phyloP scores from a whole-genome alignment of 768 basidiomycete genomes.

The Suillus luteus region DNA sequence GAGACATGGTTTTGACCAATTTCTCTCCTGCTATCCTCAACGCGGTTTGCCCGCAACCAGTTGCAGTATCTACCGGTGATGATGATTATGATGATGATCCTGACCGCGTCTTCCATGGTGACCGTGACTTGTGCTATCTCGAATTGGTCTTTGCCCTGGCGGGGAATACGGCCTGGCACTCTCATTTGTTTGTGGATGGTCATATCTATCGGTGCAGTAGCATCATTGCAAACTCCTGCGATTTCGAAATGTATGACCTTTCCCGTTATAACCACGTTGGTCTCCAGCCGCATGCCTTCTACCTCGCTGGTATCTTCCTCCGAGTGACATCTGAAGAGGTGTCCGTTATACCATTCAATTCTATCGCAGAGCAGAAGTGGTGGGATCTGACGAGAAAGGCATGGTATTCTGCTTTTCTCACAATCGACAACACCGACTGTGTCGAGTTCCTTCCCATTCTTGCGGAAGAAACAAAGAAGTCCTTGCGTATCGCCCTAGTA shows the following conservation, averaged over 20 bases:
- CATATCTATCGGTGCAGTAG: background rate
- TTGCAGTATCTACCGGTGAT: too few species aligned
- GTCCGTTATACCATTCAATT: background rate
- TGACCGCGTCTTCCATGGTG: too few species aligned
- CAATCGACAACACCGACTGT: background rate
- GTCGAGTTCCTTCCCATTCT: background rate
- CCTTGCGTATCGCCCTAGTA: background rate
- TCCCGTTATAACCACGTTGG: accelerated
- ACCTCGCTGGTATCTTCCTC: background rate
- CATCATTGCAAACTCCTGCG: too few species aligned
- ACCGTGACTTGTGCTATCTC: too few species aligned
- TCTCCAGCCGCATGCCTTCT: background rate
- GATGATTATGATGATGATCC: too few species aligned
- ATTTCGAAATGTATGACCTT: too few species aligned
- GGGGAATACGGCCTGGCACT: background rate
- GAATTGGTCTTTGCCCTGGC: too few species aligned
- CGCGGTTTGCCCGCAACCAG: too few species aligned
- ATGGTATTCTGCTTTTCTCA: background rate
- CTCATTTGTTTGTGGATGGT: background rate
- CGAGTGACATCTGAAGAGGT: background rate
- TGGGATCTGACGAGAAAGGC: background rate
- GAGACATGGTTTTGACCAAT: too few species aligned
- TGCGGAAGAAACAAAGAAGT: background rate
- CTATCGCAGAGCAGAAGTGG: background rate
- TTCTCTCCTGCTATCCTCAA: too few species aligned